Evolutionary conservation across 169 alveolate genomes (phyloP).

Genomic region (Cryptosporidium ryanae): DNA sequence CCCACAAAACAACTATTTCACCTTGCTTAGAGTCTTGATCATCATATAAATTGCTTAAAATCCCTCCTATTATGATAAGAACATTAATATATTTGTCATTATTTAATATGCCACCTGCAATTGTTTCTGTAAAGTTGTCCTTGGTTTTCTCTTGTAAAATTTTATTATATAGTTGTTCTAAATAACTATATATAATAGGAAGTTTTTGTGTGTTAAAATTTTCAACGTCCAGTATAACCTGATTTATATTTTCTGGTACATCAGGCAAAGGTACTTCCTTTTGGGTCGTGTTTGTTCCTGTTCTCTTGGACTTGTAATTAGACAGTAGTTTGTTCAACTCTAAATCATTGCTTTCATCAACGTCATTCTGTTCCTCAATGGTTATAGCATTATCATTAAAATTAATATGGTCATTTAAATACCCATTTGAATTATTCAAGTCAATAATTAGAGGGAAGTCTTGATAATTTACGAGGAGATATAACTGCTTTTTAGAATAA

Average conservation of each 20-base stretch:
- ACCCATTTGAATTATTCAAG: neutral
- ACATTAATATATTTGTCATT: conserved; percentile 2
- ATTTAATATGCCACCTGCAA: neutral
- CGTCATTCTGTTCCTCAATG: neutral
- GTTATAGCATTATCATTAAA: neutral
- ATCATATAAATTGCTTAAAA: neutral
- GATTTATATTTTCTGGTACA: neutral
- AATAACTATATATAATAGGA: neutral
- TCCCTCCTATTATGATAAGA: conserved; percentile 23
- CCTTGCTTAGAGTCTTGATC: neutral
- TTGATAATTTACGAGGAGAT: conserved; percentile 48
- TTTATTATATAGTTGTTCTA: neutral
- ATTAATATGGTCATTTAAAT: conserved; percentile 4
- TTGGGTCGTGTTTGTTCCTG: neutral
- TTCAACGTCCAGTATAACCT: neutral
- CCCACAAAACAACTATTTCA: conserved; percentile 21
- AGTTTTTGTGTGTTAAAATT: neutral
- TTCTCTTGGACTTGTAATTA: conserved; percentile 17
- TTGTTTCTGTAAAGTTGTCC: neutral
- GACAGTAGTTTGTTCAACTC: conserved; percentile 40
- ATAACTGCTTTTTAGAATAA: conserved; percentile 13
- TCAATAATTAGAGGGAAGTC: conserved; percentile 57
- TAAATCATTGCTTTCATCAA: neutral
- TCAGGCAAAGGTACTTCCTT: neutral
- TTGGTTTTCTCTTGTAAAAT: neutral